These are phyloP conservation scores for Penicillium sp. DNA, from an alignment of 2,329 filamentous ascomycete genomes.

Conservation along the genomic window DNA sequence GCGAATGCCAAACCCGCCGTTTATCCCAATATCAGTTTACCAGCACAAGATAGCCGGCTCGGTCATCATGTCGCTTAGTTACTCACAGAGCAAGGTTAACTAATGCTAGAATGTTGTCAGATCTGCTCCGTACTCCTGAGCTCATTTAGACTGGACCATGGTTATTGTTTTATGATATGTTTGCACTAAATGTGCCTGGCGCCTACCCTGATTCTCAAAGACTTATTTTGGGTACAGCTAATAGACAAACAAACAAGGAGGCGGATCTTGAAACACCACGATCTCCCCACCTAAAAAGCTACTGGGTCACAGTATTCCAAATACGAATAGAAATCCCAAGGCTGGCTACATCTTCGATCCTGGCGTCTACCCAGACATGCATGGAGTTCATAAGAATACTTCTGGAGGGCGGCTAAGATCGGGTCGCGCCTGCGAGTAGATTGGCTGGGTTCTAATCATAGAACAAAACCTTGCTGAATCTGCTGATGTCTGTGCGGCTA, in stretches of 20 bases:
- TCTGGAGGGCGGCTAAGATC: constrained; percentile 2
- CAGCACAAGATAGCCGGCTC: too few relatives aligned
- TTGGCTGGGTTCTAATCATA: constrained; percentile 5
- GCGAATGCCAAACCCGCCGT: too few relatives aligned
- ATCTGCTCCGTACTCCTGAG: background rate
- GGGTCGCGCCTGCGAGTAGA: constrained; percentile 7
- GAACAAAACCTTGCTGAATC: background rate
- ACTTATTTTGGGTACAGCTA: background rate
- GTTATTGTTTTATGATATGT: background rate
- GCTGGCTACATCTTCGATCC: constrained; percentile 3
- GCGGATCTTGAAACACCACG: constrained; percentile 7
- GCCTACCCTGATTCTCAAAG: background rate
- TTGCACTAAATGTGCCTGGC: background rate
- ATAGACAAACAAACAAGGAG: constrained; percentile 4
- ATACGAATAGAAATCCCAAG: background rate
- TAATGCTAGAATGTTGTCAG: background rate
- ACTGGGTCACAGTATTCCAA: background rate
- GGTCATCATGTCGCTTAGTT: too few relatives aligned
- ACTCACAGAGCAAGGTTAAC: background rate
- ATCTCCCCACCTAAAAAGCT: background rate
- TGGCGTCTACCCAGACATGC: constrained; percentile 6
- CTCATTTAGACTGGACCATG: background rate
- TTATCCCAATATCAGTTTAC: too few relatives aligned
- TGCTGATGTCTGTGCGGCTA: constrained; percentile 4
- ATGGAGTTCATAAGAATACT: background rate